A percentile compares a stretch with the other conserved stretches of the same genome.
These are phyloP conservation scores for Rheum nobile DNA, from an alignment of 148 eudicot genomes.

Conservation along the genomic window DNA sequence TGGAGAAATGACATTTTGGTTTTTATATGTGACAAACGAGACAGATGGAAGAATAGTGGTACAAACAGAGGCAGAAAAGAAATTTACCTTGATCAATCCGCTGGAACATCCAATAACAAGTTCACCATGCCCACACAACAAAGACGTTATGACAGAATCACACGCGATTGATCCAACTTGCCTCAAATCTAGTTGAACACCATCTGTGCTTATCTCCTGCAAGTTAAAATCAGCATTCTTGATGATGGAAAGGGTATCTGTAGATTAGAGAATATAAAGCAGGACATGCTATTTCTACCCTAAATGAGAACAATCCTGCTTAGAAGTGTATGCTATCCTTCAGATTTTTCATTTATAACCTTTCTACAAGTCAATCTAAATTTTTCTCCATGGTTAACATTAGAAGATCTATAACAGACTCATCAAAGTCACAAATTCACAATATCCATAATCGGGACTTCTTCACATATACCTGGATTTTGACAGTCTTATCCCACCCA, in stretches of 20 bases:
- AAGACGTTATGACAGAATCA: constrained; percentile 62
- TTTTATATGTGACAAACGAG: neutral
- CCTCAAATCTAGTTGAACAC: constrained; percentile 24
- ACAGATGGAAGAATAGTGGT: neutral
- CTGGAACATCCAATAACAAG: constrained; percentile 69
- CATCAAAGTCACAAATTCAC: neutral
- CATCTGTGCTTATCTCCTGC: constrained; percentile 49
- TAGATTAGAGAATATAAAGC: neutral
- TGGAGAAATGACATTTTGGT: neutral
- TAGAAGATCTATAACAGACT: neutral
- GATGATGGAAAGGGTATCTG: neutral
- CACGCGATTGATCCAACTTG: constrained; percentile 52
- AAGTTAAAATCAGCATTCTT: constrained; percentile 1
- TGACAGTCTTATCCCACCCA: constrained; percentile 70
- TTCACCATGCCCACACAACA: constrained; percentile 47
- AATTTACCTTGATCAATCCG: constrained; percentile 55
- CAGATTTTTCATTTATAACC: too few relatives aligned
- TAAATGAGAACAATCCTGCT: neutral
- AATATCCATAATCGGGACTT: neutral
- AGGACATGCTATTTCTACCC: neutral
- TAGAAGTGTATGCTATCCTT: neutral
- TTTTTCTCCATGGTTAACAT: too few relatives aligned
- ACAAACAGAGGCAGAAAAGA: neutral
- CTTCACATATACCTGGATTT: constrained; percentile 43
- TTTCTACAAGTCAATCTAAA: too few relatives aligned